These are phyloP conservation scores for Lipomyces yamadae DNA, from an alignment of 805 yeast genomes.

Conservation along the genomic window DNA sequence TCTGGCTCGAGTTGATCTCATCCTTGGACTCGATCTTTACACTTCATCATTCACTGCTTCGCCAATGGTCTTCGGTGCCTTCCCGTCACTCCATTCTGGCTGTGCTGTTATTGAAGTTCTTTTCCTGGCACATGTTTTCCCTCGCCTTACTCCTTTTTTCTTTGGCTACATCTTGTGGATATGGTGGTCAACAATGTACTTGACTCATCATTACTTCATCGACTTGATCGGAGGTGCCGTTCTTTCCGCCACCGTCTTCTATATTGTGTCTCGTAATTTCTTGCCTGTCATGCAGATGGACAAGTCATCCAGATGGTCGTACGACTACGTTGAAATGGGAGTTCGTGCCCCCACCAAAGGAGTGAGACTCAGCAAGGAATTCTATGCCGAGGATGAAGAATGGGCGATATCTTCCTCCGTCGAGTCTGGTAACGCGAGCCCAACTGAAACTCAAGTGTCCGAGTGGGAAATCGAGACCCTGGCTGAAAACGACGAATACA, in stretches of 20 bases:
- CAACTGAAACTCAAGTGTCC: constrained; percentile 16
- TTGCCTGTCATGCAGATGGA: constrained; percentile 59
- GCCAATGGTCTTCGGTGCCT: constrained; percentile 93
- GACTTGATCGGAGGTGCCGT: constrained; percentile 91
- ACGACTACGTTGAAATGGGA: constrained; percentile 46
- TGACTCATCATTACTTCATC: constrained; percentile 94
- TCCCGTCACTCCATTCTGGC: constrained; percentile 86
- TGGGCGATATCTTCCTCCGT: constrained; percentile 27
- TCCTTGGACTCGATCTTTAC: constrained; percentile 81
- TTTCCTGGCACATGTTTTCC: constrained; percentile 83
- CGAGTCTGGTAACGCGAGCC: constrained; percentile 9
- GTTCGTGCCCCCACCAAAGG: constrained; percentile 23
- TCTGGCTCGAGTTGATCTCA: constrained; percentile 77
- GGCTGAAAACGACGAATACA: constrained; percentile 33
- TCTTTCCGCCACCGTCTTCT: constrained; percentile 71
- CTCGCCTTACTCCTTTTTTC: constrained; percentile 67
- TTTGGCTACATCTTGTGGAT: constrained; percentile 82
- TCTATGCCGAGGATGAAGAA: constrained; percentile 30
- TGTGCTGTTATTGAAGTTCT: constrained; percentile 93
- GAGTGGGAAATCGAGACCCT: constrained; percentile 34
- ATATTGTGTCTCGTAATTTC: constrained; percentile 63
- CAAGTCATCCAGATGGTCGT: constrained; percentile 51
- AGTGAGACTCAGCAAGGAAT: constrained; percentile 32
- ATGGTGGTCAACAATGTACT: constrained; percentile 98
- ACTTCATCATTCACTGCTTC: constrained; percentile 81